These are phyloP conservation scores for Fusarium begoniae DNA, from an alignment of 2,329 filamentous ascomycete species.

Conservation along the genomic window DNA sequence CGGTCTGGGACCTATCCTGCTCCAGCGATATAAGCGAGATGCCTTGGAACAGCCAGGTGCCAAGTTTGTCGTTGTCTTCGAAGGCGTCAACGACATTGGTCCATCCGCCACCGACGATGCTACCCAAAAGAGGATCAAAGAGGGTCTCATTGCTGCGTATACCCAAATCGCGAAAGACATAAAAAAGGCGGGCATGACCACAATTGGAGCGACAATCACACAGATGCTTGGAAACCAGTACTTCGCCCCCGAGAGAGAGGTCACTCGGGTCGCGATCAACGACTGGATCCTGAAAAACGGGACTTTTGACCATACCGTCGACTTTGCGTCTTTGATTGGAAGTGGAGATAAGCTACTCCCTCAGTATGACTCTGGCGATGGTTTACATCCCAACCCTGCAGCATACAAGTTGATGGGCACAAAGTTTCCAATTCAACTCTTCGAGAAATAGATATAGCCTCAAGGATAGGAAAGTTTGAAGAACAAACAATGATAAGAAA, in stretches of 20 bases:
- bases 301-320: constrained; percentile 19
- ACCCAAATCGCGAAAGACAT: background rate
- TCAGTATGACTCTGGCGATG: constrained; percentile 23
- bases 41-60: constrained; percentile 16
- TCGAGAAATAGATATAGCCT: background rate
- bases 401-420: constrained; percentile 19
- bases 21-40: constrained; percentile 25
- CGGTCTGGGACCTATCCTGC: constrained; percentile 16
- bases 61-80: constrained; percentile 17
- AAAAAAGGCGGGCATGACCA: background rate
- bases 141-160: constrained; percentile 4
- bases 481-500: no score
- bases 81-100: constrained; percentile 24
- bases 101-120: background rate
- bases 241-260: constrained; percentile 1
- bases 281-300: constrained; percentile 22
- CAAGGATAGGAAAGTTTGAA: fast-evolving
- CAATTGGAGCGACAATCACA: constrained; percentile 16
- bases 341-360: constrained; percentile 12
- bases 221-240: constrained; percentile 27
- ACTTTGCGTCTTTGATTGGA: constrained; percentile 24
- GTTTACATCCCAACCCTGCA: constrained; percentile 23
- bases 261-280: constrained; percentile 12
- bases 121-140: constrained; percentile 5
- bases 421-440: constrained; percentile 3